Evolutionary conservation across 148 eudicot species (phyloP), one percentile per base, ranked within the genome.

Genomic region (Camellia sinensis): DNA sequence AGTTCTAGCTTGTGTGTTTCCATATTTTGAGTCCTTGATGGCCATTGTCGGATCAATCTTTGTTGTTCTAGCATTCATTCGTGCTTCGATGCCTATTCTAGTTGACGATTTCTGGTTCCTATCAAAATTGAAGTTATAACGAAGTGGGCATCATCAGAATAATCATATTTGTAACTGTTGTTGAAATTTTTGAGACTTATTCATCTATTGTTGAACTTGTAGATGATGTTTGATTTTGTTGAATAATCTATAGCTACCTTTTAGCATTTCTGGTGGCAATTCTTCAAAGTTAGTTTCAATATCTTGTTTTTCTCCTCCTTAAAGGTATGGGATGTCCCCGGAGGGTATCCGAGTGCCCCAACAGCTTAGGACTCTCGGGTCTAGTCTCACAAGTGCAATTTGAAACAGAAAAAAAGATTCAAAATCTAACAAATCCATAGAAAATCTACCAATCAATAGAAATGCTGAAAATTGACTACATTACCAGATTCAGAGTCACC

Each of bases 101-200:
- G 65, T 74, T 73, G 78, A 81, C 75, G 64, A 81, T 75, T 13
- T 82, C 75, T 5, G 18, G 54, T 37, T 79, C 67, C 14, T 75
- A 76, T 45, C 40, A 43, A 66, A 29, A 37, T 5, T 85, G 84
- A 85, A 82, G 80, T 72, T 54, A 48, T 9, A 52, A 79, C 78
- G 21, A n/a, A 64, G 5, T 79, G 40, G 60, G 73, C 54, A 65
- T 59, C 48, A 18, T 73, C 45, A 80, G 72, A 41, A 85, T 85
- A 69, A 52, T n/a, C n/a, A n/a, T n/a, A n/a, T 79, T 85, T 59
- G 85, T 73, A 14, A 45, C 67, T 41, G 29, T 85, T 17, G 77
- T 77, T 3, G 85, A 85, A 18, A 18, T 79, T 46, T n/a, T 79
- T 5, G 87, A 85, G 70, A 79, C 87, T 43, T 85, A 77, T 21